phyloP scores from a whole-genome alignment of 1,139 yeast genomes.

The Lodderomyces elongisporus region DNA sequence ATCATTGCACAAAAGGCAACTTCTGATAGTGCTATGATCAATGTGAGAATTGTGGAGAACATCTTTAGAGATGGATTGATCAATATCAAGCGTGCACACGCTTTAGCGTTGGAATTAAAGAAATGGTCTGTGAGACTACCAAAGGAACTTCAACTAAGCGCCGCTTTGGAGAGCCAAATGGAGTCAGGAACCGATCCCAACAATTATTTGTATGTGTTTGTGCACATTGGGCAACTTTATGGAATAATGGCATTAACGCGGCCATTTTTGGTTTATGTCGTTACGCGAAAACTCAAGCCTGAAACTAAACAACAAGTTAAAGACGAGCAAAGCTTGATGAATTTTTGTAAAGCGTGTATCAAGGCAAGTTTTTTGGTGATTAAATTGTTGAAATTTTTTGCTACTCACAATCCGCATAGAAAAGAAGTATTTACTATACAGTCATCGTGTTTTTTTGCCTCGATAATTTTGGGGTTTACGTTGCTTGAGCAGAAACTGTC shows the following conservation, averaged over 20 bases:
- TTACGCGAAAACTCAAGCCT: conserved; percentile 11
- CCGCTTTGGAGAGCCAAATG: conserved; percentile 10
- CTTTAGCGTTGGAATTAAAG: conserved; percentile 34
- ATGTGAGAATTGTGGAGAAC: conserved; percentile 28
- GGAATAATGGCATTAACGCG: conserved; percentile 40
- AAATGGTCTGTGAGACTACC: conserved; percentile 32
- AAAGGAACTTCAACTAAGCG: conserved; percentile 16
- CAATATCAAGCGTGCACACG: conserved; percentile 28
- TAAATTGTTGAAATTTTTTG: conserved; percentile 12
- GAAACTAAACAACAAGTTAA: conserved; percentile 10
- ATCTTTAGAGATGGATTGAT: conserved; percentile 29
- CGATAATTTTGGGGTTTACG: conserved; percentile 12
- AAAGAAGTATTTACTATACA: conserved; percentile 13
- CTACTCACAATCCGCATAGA: conserved; percentile 7
- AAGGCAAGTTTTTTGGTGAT: conserved; percentile 15
- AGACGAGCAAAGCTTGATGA: conserved; percentile 11
- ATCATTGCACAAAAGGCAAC: conserved; percentile 11
- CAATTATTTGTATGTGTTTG: conserved; percentile 22
- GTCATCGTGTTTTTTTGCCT: conserved; percentile 11
- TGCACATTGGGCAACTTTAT: conserved; percentile 36
- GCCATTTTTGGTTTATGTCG: conserved; percentile 37
- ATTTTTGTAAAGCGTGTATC: conserved; percentile 15
- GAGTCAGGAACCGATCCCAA: conserved; percentile 13
- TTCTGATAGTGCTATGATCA: conserved; percentile 15
- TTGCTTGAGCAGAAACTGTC: conserved; percentile 12